A percentile compares a stretch with the other conserved stretches of the same genome.
These are phyloP conservation scores for Boletus eberwhitei DNA, from an alignment of 768 basidiomycete species.

Conservation along the genomic window DNA sequence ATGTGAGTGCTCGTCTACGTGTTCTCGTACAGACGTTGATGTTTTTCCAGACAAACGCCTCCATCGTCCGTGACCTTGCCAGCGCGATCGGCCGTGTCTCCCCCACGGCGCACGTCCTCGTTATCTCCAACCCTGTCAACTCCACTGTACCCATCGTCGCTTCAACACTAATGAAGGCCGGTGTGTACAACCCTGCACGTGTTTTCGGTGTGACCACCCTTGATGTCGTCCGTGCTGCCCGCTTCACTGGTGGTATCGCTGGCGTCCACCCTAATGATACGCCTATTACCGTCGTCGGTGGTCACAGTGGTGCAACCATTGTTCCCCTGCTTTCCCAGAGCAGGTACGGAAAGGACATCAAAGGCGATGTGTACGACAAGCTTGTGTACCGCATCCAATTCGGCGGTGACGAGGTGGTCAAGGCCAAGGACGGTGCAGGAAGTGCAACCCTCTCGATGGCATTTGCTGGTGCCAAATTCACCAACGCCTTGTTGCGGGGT, in stretches of 20 bases:
- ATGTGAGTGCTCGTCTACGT: slow-evolving; percentile 49
- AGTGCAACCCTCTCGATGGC: slow-evolving; percentile 78
- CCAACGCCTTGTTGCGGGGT: slow-evolving; percentile 56
- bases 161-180: slow-evolving; percentile 84
- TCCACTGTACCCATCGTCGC: slow-evolving; percentile 98
- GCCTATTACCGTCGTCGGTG: slow-evolving; percentile 84
- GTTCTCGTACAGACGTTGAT: not conserved
- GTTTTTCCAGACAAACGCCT: slow-evolving; percentile 79
- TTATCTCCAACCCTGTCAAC: slow-evolving; percentile 99
- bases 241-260: slow-evolving; percentile 76
- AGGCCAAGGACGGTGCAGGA: slow-evolving; percentile 90
- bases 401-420: slow-evolving; percentile 97
- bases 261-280: slow-evolving; percentile 64
- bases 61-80: slow-evolving; percentile 96
- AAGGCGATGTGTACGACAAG: slow-evolving; percentile 69
- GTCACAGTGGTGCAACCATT: slow-evolving; percentile 97
- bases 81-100: slow-evolving; percentile 79
- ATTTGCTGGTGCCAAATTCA: slow-evolving; percentile 72
- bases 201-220: slow-evolving; percentile 98
- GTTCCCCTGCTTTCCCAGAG: slow-evolving; percentile 92
- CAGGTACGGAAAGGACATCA: slow-evolving; percentile 61
- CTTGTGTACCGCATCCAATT: slow-evolving; percentile 94
- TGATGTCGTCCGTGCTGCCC: slow-evolving; percentile 93
- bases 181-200: slow-evolving; percentile 84
- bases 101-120: slow-evolving; percentile 88